A percentile compares a stretch with the other conserved stretches of the same genome.
Evolutionary conservation across 805 yeast species (phyloP).

Genomic region (Peterozyma toletana): DNA sequence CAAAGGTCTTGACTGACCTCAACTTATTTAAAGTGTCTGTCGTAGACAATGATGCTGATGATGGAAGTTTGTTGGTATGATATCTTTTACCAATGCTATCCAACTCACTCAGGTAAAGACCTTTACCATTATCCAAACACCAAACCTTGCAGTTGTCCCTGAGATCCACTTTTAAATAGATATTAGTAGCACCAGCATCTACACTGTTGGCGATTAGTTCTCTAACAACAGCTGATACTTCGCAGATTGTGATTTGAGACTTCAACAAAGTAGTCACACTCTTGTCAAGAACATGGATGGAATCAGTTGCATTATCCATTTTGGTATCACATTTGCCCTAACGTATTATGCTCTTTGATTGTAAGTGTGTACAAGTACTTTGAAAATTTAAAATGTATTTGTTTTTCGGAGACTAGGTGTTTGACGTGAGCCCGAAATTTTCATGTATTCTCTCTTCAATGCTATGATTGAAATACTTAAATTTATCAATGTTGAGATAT

Average conservation of each 20-base stretch:
- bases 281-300: neutral
- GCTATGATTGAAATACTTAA: too few relatives aligned
- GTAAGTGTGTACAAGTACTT: too few relatives aligned
- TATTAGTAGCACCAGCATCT: slow-evolving; percentile 40
- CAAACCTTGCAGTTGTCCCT: slow-evolving; percentile 24
- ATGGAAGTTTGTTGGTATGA: slow-evolving; percentile 47
- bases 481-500: too few relatives aligned
- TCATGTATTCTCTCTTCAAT: too few relatives aligned
- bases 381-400: too few relatives aligned
- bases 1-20: slow-evolving; percentile 35
- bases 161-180: slow-evolving; percentile 19
- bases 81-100: slow-evolving; percentile 36
- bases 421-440: too few relatives aligned
- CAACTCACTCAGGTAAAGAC: slow-evolving; percentile 47
- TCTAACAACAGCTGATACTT: slow-evolving; percentile 33
- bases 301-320: too few relatives aligned
- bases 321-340: too few relatives aligned
- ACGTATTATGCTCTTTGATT: too few relatives aligned
- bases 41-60: neutral
- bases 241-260: slow-evolving; percentile 23
- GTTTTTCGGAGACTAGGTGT: too few relatives aligned
- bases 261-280: neutral
- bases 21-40: slow-evolving; percentile 26
- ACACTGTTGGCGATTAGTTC: slow-evolving; percentile 49
- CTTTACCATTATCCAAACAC: slow-evolving; percentile 68